Evolutionary conservation across 1,284 basidiomycete species (phyloP).

Genomic region (Inonotus obliquus): DNA sequence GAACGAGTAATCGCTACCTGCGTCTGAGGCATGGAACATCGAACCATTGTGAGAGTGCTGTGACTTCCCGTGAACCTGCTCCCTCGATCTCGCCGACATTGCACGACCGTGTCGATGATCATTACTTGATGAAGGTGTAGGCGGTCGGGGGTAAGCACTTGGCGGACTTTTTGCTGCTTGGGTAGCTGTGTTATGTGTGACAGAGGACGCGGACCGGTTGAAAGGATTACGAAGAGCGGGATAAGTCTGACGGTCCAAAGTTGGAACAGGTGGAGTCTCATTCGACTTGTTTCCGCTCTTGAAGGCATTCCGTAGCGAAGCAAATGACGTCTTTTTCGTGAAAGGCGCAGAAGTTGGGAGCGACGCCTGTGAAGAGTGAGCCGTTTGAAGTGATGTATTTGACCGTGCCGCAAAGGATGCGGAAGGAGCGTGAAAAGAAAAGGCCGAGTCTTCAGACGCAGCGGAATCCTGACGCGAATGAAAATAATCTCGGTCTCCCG

Average conservation of each 20-base stretch:
- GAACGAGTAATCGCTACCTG: slow-evolving; percentile 61
- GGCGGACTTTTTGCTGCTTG: slow-evolving; percentile 37
- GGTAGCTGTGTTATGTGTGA: slow-evolving; percentile 36
- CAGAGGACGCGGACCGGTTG: slow-evolving; percentile 72
- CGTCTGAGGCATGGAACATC: slow-evolving; percentile 62
- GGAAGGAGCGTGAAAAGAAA: slow-evolving; percentile 42
- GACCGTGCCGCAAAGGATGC: slow-evolving; percentile 32
- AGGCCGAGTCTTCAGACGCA: slow-evolving; percentile 59
- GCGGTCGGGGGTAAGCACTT: slow-evolving; percentile 49
- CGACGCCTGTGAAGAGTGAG: slow-evolving; percentile 66
- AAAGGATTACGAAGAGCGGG: slow-evolving; percentile 74
- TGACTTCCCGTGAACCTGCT: slow-evolving; percentile 57
- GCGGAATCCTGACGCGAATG: slow-evolving; percentile 74
- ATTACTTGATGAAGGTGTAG: slow-evolving; percentile 47
- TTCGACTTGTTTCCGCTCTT: slow-evolving; percentile 58
- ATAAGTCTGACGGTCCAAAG: slow-evolving; percentile 58
- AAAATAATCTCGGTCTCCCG: slow-evolving; percentile 57
- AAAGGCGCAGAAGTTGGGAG: slow-evolving; percentile 57
- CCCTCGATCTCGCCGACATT: slow-evolving; percentile 41
- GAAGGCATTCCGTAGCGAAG: slow-evolving; percentile 86
- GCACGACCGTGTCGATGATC: slow-evolving; percentile 39
- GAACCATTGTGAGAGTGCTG: slow-evolving; percentile 72
- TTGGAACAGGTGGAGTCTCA: slow-evolving; percentile 58
- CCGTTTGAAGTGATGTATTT: slow-evolving; percentile 48
- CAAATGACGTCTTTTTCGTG: slow-evolving; percentile 80